Conservation (phyloP, 495 filamentous ascomycete species). For the Daldinia caldariorum region DNA sequence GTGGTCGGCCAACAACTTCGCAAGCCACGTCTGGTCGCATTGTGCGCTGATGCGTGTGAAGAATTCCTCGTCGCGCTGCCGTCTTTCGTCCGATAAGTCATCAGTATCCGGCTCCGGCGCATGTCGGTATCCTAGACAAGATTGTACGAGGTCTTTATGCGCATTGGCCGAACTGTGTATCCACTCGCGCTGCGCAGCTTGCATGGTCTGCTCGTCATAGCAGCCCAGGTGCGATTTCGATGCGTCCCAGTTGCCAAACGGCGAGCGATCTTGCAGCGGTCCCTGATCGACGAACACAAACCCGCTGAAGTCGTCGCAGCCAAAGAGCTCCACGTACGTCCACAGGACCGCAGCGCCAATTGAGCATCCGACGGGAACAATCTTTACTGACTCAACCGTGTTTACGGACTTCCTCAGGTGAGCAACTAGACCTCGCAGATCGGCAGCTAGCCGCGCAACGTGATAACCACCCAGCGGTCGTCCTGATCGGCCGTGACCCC, state of each 20-base stretch:
- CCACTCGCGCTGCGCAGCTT: conserved; percentile 51
- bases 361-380: conserved; percentile 55
- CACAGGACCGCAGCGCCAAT: conserved; percentile 59
- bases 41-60: conserved; percentile 50
- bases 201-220: conserved; percentile 51
- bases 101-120: conserved; percentile 31
- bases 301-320: conserved; percentile 44
- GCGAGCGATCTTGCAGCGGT: conserved; percentile 55
- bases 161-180: conserved; percentile 35
- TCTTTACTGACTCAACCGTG: neutral
- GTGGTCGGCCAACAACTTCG: conserved; percentile 57
- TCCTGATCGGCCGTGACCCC: conserved; percentile 55
- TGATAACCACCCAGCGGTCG: conserved; percentile 54
- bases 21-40: conserved; percentile 56
- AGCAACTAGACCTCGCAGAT: conserved; percentile 51
- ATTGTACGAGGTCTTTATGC: conserved; percentile 48
- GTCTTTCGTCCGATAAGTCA: conserved; percentile 29
- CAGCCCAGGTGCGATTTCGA: conserved; percentile 50
- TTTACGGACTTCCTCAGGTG: conserved; percentile 30
- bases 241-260: conserved; percentile 43
- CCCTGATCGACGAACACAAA: conserved; percentile 60
- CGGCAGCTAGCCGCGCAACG: conserved; percentile 56
- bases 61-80: conserved; percentile 51
- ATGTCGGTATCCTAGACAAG: conserved; percentile 55
- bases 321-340: conserved; percentile 57